Conservation (phyloP, 1,139 yeast genomes). For the Blastobotrys persicus region DNA sequence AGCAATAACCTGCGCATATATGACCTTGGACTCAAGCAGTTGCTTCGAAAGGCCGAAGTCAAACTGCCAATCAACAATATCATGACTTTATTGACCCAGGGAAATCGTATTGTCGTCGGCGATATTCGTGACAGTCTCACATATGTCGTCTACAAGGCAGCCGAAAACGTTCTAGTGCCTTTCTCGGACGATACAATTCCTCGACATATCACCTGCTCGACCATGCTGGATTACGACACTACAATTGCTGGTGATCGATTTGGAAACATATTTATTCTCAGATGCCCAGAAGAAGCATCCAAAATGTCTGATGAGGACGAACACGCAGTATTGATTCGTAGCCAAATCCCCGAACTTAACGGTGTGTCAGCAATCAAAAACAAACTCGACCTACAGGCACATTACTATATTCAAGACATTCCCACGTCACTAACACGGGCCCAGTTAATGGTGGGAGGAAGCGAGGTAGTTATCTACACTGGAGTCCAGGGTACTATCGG, state of each 20-base stretch:
- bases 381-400: slow-evolving; percentile 55
- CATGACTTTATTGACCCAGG: slow-evolving; percentile 51
- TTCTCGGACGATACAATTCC: slow-evolving; percentile 69
- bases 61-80: slow-evolving; percentile 45
- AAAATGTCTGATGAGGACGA: slow-evolving; percentile 51
- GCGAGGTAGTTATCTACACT: slow-evolving; percentile 63
- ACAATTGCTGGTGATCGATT: slow-evolving; percentile 85
- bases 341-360: slow-evolving; percentile 14
- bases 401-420: slow-evolving; percentile 68
- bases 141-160: slow-evolving; percentile 51
- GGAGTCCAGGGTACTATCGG: slow-evolving; percentile 87
- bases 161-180: slow-evolving; percentile 53
- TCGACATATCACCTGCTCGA: slow-evolving; percentile 62
- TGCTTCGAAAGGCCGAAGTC: slow-evolving; percentile 59
- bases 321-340: slow-evolving; percentile 28
- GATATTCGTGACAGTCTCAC: slow-evolving; percentile 67
- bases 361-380: slow-evolving; percentile 32
- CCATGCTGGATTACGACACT: slow-evolving; percentile 69
- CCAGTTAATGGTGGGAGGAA: slow-evolving; percentile 55
- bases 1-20: slow-evolving; percentile 56
- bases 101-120: slow-evolving; percentile 62
- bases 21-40: slow-evolving; percentile 76
- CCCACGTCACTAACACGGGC: slow-evolving; percentile 60
- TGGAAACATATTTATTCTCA: slow-evolving; percentile 70
- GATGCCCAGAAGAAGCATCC: slow-evolving; percentile 52